Percentiles rank a stretch among this genome's conserved stretches.
phyloP scores from a whole-genome alignment of 345 rosid genomes.

The Eucalyptus virginea region DNA sequence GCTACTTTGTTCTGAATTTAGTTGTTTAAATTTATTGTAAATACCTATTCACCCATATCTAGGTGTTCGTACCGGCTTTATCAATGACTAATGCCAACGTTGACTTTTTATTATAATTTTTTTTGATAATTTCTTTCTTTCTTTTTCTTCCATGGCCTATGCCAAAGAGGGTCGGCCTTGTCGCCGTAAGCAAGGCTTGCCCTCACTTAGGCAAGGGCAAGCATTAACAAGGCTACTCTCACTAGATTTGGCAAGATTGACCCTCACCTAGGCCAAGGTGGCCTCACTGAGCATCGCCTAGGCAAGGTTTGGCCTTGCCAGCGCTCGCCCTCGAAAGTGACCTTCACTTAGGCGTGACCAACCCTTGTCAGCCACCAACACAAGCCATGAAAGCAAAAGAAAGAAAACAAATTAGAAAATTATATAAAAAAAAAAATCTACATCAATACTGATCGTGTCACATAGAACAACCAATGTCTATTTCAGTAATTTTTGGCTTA shows the following conservation, averaged over 20 bases:
- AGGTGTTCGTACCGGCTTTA: fast-evolving
- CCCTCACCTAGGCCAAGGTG: background rate
- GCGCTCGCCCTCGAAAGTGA: background rate
- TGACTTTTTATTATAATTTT: too few species aligned
- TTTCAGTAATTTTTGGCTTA: too few species aligned
- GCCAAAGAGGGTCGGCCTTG: background rate
- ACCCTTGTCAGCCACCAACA: background rate
- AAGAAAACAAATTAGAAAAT: too few species aligned
- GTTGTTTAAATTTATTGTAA: too few species aligned
- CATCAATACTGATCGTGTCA: fast-evolving
- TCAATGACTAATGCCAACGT: fast-evolving
- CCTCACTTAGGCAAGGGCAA: background rate
- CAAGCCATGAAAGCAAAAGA: background rate
- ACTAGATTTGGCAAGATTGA: too few species aligned
- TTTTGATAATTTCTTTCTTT: too few species aligned
- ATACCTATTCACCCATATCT: too few species aligned
- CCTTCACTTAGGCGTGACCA: background rate
- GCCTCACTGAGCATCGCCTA: background rate
- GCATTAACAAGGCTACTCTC: too few species aligned
- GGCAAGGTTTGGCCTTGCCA: background rate
- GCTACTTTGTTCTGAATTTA: too few species aligned
- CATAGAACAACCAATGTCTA: fast-evolving
- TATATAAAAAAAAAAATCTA: too few species aligned
- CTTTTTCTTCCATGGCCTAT: background rate
- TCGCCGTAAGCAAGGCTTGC: fast-evolving